Evolutionary conservation across 352 stramenopile species (phyloP).

Genomic region (Globisporangium paddicum): DNA sequence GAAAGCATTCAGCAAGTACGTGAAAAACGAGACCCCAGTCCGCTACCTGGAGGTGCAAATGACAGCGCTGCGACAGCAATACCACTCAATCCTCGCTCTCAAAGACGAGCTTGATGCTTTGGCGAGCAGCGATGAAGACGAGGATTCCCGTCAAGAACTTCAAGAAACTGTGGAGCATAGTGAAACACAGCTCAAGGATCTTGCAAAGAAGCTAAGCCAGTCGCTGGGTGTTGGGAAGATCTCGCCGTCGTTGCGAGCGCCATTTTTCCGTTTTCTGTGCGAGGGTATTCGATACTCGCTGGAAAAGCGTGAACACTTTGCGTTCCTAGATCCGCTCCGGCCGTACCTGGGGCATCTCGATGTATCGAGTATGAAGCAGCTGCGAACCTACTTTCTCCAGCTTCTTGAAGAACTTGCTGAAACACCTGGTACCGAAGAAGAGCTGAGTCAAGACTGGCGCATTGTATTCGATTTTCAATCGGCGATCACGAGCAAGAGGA

Average conservation of each 20-base stretch:
- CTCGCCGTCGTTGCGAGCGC: conserved; percentile 45
- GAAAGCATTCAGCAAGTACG: conserved; percentile 74
- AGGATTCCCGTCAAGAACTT: conserved; percentile 46
- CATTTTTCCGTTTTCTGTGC: conserved; percentile 80
- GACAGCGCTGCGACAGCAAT: conserved; percentile 71
- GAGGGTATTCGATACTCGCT: conserved; percentile 77
- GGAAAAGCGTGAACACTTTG: conserved; percentile 48
- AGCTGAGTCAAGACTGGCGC: conserved; percentile 44
- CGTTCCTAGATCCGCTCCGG: conserved; percentile 64
- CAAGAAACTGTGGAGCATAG: conserved; percentile 44
- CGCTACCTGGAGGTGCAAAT: conserved; percentile 89
- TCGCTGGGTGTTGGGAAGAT: conserved; percentile 80
- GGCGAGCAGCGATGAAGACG: conserved; percentile 19
- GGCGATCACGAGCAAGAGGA: conserved; percentile 22
- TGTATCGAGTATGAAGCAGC: conserved; percentile 46
- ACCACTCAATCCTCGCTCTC: conserved; percentile 49
- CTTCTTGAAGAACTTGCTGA: conserved; percentile 41
- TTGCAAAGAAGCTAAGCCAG: conserved; percentile 79
- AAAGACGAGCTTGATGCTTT: conserved; percentile 47
- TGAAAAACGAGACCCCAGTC: conserved; percentile 71
- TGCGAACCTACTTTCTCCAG: conserved; percentile 69
- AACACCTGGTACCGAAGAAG: conserved; percentile 31
- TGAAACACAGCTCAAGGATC: conserved; percentile 53
- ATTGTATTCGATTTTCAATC: conserved; percentile 69
- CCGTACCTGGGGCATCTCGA: conserved; percentile 75